Percentiles rank a stretch among this genome's conserved stretches.
These are phyloP conservation scores for Berkeleyomyces rouxiae DNA, from an alignment of 2,329 filamentous ascomycete species.

Conservation along the genomic window DNA sequence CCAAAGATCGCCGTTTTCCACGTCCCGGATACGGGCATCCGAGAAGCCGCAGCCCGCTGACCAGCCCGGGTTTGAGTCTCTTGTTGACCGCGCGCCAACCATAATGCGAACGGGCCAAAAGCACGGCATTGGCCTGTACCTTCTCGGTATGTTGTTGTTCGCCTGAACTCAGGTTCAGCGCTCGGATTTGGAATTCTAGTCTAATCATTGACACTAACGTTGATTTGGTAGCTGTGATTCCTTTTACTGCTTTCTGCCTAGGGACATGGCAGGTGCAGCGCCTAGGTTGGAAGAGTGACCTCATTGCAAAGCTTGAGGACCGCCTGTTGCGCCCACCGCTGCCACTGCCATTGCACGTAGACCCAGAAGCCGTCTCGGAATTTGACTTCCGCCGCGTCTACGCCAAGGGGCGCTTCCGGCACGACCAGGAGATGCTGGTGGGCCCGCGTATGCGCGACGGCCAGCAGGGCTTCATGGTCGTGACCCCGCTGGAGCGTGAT, in stretches of 20 bases:
- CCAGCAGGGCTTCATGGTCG: conserved; percentile 74
- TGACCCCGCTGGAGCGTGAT: conserved; percentile 73
- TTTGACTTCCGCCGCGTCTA: conserved; percentile 84
- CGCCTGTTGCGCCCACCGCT: conserved; percentile 72
- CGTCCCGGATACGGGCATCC: conserved; percentile 13
- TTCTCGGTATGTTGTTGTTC: conserved; percentile 40
- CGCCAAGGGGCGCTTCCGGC: conserved; percentile 55
- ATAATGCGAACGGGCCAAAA: conserved; percentile 57
- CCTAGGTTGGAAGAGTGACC: conserved; percentile 80
- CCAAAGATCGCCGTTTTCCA: conserved; percentile 6
- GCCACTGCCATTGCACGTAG: conserved; percentile 67
- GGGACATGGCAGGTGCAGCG: conserved; percentile 94
- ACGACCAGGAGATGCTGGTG: conserved; percentile 93
- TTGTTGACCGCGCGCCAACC: conserved; percentile 65
- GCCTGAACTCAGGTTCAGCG: background rate
- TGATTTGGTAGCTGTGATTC: conserved; percentile 51
- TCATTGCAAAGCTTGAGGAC: conserved; percentile 85
- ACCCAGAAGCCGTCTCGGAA: conserved; percentile 63
- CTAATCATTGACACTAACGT: background rate
- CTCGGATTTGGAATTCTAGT: conserved; percentile 8
- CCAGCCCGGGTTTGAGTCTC: conserved; percentile 63
- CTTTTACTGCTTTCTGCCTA: conserved; percentile 73
- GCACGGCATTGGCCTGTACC: conserved; percentile 65
- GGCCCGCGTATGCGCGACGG: conserved; percentile 81
- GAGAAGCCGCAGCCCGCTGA: conserved; percentile 40